phyloP scores from a whole-genome alignment of 2,329 filamentous ascomycete genomes.

The Fusarium sp. region DNA sequence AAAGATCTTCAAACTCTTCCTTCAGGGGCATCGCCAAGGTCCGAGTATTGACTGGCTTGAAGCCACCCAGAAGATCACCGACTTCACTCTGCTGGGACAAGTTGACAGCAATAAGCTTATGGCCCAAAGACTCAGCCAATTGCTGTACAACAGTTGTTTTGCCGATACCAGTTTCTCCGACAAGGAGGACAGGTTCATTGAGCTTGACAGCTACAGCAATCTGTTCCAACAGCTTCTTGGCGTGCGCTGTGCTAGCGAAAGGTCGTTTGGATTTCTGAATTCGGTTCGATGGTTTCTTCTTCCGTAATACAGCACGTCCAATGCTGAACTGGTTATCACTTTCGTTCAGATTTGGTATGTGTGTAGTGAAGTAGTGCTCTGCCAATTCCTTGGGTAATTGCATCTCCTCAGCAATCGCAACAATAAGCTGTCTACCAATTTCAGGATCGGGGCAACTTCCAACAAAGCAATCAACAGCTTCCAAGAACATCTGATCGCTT shows the following conservation, averaged over 20 bases:
- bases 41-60: conserved; percentile 92
- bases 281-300: conserved; percentile 59
- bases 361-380: conserved; percentile 77
- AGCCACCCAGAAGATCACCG: conserved; percentile 93
- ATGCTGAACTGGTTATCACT: conserved; percentile 65
- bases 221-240: conserved; percentile 85
- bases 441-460: conserved; percentile 76
- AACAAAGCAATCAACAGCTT: conserved; percentile 91
- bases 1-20: conserved; percentile 92
- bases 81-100: conserved; percentile 97
- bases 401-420: conserved; percentile 83
- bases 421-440: conserved; percentile 66
- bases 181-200: conserved; percentile 88
- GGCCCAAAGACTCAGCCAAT: conserved; percentile 81
- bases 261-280: conserved; percentile 65
- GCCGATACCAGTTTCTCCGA: conserved; percentile 98
- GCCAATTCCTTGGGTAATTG: conserved; percentile 84
- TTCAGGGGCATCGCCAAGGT: conserved; percentile 88
- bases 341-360: conserved; percentile 75
- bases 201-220: conserved; percentile 83
- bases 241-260: conserved; percentile 90
- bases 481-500: conserved; percentile 87
- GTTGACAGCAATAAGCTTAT: conserved; percentile 91
- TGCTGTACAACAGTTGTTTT: conserved; percentile 98
- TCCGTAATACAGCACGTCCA: conserved; percentile 71